Conservation (phyloP, 1,284 basidiomycete genomes). For the Ceratobasidium papillatum region DNA sequence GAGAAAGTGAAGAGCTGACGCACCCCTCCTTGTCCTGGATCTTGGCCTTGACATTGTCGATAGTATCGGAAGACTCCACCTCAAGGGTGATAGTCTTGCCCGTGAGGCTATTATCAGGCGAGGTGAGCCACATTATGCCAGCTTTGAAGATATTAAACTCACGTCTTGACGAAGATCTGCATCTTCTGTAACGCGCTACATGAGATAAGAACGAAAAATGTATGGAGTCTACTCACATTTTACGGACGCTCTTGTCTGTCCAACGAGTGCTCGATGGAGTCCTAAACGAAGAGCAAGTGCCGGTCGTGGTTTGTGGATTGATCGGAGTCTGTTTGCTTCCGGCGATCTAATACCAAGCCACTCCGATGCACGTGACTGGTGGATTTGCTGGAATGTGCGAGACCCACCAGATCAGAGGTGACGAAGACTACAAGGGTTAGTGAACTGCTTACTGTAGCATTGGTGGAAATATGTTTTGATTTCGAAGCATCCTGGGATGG, state of each 20-base stretch:
- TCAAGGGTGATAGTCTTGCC: constrained; percentile 99
- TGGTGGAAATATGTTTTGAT: too few relatives aligned
- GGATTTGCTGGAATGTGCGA: background rate
- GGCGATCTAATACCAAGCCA: background rate
- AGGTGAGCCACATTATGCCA: constrained; percentile 10
- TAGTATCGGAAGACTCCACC: constrained; percentile 96
- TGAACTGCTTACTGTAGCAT: too few relatives aligned
- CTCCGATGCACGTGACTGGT: constrained; percentile 23
- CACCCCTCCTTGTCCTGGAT: constrained; percentile 96
- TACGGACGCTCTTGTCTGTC: constrained; percentile 79
- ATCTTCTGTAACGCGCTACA: constrained; percentile 54
- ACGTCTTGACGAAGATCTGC: constrained; percentile 98
- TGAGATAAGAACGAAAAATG: constrained; percentile 46
- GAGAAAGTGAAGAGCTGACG: constrained; percentile 45
- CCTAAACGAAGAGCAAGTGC: constrained; percentile 71
- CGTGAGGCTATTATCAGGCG: constrained; percentile 77
- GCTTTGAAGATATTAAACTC: constrained; percentile 50
- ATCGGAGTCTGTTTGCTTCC: constrained; percentile 23
- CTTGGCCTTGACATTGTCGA: constrained; percentile 98
- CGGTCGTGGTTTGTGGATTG: constrained; percentile 32
- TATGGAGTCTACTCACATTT: background rate
- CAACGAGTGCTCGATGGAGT: constrained; percentile 86
- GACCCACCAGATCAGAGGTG: background rate
- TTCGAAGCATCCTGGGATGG: too few relatives aligned
- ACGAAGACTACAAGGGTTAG: too few relatives aligned